phyloP scores from a whole-genome alignment of 192 early-diverging fungal species.

The Polychytrium aggregatum region DNA sequence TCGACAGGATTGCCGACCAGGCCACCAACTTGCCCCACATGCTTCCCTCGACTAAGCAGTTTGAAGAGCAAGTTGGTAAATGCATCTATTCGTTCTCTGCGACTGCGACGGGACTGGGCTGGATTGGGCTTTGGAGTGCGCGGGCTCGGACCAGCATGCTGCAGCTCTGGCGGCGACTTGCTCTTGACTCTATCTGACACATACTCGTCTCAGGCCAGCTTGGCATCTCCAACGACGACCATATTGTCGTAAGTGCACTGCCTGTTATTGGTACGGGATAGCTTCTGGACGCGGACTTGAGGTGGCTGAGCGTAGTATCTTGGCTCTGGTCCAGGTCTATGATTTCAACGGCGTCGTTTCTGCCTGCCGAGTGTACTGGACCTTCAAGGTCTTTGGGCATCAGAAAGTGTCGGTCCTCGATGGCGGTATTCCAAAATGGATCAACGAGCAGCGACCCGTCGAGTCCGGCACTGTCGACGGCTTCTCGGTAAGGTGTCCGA shows the following conservation, averaged over 20 bases:
- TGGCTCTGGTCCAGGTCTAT: slow-evolving; percentile 63
- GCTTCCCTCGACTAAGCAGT: slow-evolving; percentile 64
- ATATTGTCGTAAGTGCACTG: slow-evolving; percentile 52
- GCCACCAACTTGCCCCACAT: slow-evolving; percentile 72
- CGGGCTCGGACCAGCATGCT: too few species aligned
- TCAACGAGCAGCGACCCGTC: slow-evolving; percentile 32
- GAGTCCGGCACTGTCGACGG: slow-evolving; percentile 26
- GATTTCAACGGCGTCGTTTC: slow-evolving; percentile 72
- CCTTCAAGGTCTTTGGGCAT: slow-evolving; percentile 91
- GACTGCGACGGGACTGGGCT: not conserved
- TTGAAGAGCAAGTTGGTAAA: slow-evolving; percentile 60
- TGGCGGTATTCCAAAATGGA: slow-evolving; percentile 82
- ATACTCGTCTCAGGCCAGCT: slow-evolving; percentile 35
- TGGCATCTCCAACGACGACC: slow-evolving; percentile 68
- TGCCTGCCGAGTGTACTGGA: slow-evolving; percentile 85
- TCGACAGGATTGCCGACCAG: slow-evolving; percentile 74
- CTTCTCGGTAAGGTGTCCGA: slow-evolving; percentile 15
- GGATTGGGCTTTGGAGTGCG: too few species aligned
- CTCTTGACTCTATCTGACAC: not conserved
- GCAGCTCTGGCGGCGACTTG: not conserved
- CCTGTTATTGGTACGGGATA: too few species aligned
- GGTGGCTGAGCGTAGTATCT: too few species aligned
- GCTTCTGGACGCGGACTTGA: not conserved
- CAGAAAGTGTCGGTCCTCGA: slow-evolving; percentile 75
- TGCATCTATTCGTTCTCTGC: not conserved